These are phyloP conservation scores for Perilla frutescens DNA, from an alignment of 257 asterid genomes.

Conservation along the genomic window DNA sequence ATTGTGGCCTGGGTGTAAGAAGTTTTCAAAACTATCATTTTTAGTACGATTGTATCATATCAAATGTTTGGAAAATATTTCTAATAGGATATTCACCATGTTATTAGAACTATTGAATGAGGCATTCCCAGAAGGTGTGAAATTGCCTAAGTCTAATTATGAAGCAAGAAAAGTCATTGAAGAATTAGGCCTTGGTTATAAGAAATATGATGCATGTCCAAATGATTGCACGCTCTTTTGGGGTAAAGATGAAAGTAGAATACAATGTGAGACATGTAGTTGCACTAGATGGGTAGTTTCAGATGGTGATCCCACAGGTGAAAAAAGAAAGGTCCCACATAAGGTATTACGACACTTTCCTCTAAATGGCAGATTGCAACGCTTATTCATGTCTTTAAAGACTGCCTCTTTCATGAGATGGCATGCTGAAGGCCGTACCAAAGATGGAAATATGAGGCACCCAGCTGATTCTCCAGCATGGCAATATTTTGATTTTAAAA, in stretches of 20 bases:
- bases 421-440: conserved; percentile 2
- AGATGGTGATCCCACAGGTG: not conserved
- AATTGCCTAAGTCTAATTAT: not conserved
- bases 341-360: conserved; percentile 8
- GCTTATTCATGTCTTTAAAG: not conserved
- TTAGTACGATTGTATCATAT: not conserved
- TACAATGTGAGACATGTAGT: not conserved
- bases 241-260: too few species aligned
- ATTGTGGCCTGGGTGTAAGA: not conserved
- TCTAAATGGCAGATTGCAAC: not conserved
- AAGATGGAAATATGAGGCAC: conserved; percentile 13
- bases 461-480: conserved; percentile 13
- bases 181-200: not conserved
- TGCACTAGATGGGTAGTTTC: not conserved
- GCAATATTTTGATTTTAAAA: conserved; percentile 7
- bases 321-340: not conserved
- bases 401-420: not conserved
- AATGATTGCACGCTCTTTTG: not conserved
- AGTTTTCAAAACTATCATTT: not conserved
- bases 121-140: not conserved
- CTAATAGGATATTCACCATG: not conserved
- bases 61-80: not conserved
- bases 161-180: not conserved
- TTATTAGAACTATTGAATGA: not conserved
- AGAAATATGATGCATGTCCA: conserved; percentile 8